phyloP scores from a whole-genome alignment of 352 stramenopile species.

The Phytophthora pisi region DNA sequence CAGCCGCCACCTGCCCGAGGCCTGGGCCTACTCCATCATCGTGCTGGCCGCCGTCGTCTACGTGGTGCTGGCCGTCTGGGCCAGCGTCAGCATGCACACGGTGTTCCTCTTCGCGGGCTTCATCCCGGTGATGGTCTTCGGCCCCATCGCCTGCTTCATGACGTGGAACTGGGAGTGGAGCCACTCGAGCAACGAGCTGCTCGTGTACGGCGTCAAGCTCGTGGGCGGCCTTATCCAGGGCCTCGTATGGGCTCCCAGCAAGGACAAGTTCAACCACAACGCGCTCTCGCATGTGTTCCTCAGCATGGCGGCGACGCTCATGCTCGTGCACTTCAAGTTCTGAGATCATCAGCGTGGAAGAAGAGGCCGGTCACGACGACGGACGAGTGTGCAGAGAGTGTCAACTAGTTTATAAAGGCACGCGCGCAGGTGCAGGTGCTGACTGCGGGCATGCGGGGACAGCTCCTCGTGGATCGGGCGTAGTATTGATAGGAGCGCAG shows the following conservation, averaged over 20 bases:
- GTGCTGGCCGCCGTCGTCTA: conserved; percentile 67
- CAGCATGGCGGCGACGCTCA: conserved; percentile 80
- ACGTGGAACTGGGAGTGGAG: conserved; percentile 84
- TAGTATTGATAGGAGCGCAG: conserved; percentile 33
- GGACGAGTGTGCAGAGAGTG: conserved; percentile 4
- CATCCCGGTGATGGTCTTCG: conserved; percentile 83
- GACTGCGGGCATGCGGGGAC: not conserved
- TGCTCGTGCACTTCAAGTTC: conserved; percentile 84
- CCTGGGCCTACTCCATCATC: conserved; percentile 84
- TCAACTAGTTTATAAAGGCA: conserved; percentile 33
- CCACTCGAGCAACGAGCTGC: conserved; percentile 79
- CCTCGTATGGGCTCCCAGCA: conserved; percentile 80
- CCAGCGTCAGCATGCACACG: conserved; percentile 84
- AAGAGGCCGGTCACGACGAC: not conserved
- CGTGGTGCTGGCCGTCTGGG: conserved; percentile 74
- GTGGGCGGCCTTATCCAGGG: conserved; percentile 80
- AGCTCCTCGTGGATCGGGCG: conserved; percentile 6
- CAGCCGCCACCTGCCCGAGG: conserved; percentile 72
- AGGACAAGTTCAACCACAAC: conserved; percentile 91
- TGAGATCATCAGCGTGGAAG: conserved; percentile 27
- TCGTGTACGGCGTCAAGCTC: conserved; percentile 85
- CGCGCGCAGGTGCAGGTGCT: conserved; percentile 1
- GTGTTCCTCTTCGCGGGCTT: conserved; percentile 86
- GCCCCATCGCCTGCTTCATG: conserved; percentile 72
- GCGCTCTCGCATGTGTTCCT: conserved; percentile 87